Evolutionary conservation across 208 protist species (phyloP).

Genomic region (Strigomonas oncopelti): DNA sequence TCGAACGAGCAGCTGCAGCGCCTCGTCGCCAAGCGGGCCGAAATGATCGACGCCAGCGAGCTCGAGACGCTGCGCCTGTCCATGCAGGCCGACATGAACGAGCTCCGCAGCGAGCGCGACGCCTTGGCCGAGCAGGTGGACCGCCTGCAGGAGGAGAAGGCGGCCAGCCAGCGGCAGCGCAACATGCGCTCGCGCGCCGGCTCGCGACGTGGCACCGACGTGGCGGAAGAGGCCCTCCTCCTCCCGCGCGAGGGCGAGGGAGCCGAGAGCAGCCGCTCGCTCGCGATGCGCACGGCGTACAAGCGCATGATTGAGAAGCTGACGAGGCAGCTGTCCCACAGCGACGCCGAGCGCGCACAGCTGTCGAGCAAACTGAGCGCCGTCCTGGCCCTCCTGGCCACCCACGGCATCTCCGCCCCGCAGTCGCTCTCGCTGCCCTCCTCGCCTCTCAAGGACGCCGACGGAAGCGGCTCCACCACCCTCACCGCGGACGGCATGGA

Average conservation of each 20-base stretch:
- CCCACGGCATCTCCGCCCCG: conserved; percentile 17
- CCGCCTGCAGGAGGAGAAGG: conserved; percentile 17
- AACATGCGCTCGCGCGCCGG: conserved; percentile 3
- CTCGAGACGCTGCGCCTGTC: conserved; percentile 69
- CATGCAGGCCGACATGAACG: conserved; percentile 78
- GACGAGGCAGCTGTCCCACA: conserved; percentile 53
- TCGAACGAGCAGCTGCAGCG: conserved; percentile 40
- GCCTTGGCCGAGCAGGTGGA: conserved; percentile 45
- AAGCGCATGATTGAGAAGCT: conserved; percentile 58
- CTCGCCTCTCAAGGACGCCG: too few relatives aligned
- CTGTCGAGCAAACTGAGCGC: conserved; percentile 36
- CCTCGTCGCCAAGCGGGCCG: conserved; percentile 37
- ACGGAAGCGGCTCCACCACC: too few relatives aligned
- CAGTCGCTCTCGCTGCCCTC: background rate
- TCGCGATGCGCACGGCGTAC: conserved; percentile 37
- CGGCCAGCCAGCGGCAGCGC: conserved; percentile 1
- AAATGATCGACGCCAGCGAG: conserved; percentile 56
- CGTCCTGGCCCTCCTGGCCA: conserved; percentile 25
- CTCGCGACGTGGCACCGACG: background rate
- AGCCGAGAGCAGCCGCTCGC: conserved; percentile 11
- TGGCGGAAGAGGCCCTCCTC: conserved; percentile 4
- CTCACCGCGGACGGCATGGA: conserved; percentile 16
- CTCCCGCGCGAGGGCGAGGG: conserved; percentile 9
- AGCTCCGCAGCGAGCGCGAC: conserved; percentile 48
- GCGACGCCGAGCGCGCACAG: conserved; percentile 30